These are phyloP conservation scores for Candida tibetensis DNA, from an alignment of 805 yeast genomes.

Conservation along the genomic window DNA sequence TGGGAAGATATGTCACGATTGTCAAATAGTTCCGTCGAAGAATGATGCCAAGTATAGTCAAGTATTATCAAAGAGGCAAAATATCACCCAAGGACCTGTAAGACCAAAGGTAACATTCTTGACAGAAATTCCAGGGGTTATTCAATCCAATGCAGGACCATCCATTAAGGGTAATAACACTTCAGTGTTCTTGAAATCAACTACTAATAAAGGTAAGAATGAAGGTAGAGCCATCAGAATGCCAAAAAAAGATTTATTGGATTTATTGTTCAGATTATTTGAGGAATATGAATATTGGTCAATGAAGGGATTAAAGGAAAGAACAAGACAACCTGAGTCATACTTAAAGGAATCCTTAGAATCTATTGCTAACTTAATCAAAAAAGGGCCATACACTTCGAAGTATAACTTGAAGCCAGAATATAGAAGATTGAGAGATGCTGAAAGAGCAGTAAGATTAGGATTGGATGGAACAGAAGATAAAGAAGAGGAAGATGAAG, in stretches of 20 bases:
- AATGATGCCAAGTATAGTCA: conserved; percentile 67
- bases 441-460: conserved; percentile 65
- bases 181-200: conserved; percentile 59
- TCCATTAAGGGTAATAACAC: conserved; percentile 66
- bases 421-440: conserved; percentile 75
- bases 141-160: conserved; percentile 83
- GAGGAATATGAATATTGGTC: conserved; percentile 98
- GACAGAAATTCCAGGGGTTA: conserved; percentile 81
- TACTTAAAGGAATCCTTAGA: conserved; percentile 89
- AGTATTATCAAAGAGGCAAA: conserved; percentile 52
- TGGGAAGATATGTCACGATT: conserved; percentile 91
- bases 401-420: conserved; percentile 89
- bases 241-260: conserved; percentile 89
- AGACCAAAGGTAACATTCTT: conserved; percentile 68
- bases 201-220: conserved; percentile 36
- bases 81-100: conserved; percentile 47
- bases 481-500: conserved; percentile 48
- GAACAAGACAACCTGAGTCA: conserved; percentile 93
- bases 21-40: conserved; percentile 79
- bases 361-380: conserved; percentile 81
- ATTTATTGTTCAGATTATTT: conserved; percentile 80
- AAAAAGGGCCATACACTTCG: conserved; percentile 94
- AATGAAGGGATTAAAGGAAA: conserved; percentile 86
- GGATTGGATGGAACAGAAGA: conserved; percentile 48
- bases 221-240: conserved; percentile 92